A percentile compares a stretch with the other conserved stretches of the same genome.
Conservation (phyloP, 495 filamentous ascomycete species). For the Annulohypoxylon maeteangense region DNA sequence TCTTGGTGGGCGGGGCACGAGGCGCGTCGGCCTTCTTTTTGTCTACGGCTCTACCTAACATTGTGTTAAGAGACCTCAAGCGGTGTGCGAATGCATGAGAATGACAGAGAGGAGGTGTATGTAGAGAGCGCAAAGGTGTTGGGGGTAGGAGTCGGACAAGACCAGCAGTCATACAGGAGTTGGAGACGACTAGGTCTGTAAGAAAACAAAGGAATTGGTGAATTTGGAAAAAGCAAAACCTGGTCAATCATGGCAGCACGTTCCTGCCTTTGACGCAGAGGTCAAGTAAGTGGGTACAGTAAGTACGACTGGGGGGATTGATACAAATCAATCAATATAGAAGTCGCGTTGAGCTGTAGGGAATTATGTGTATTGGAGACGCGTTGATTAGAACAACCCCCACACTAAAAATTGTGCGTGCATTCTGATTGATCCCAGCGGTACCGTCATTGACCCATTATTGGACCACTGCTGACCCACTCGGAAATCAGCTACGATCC, state of each 20-base stretch:
- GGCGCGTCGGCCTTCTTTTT: constrained; percentile 44
- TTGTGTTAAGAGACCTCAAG: constrained; percentile 44
- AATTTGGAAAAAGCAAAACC: background rate
- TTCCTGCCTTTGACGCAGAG: background rate
- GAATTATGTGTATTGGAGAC: background rate
- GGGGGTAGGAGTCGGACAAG: constrained; percentile 37
- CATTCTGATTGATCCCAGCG: background rate
- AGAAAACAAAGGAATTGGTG: background rate
- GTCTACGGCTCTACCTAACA: constrained; percentile 53
- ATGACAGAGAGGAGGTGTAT: constrained; percentile 16
- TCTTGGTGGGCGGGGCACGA: constrained; percentile 28
- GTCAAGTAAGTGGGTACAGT: constrained; percentile 6
- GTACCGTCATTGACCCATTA: background rate
- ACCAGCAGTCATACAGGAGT: constrained; percentile 45
- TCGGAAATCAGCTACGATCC: background rate
- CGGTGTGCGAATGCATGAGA: constrained; percentile 28
- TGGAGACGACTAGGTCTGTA: constrained; percentile 1
- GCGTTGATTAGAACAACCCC: constrained; percentile 24
- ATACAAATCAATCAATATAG: background rate
- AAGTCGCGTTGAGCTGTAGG: constrained; percentile 17
- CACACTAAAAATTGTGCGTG: constrained; percentile 17
- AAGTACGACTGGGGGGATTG: background rate
- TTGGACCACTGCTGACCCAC: background rate
- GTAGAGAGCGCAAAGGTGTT: constrained; percentile 36
- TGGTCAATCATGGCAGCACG: constrained; percentile 1